These are phyloP conservation scores for Beta macrorhiza DNA, from an alignment of 179 eudicot genomes.

Conservation along the genomic window DNA sequence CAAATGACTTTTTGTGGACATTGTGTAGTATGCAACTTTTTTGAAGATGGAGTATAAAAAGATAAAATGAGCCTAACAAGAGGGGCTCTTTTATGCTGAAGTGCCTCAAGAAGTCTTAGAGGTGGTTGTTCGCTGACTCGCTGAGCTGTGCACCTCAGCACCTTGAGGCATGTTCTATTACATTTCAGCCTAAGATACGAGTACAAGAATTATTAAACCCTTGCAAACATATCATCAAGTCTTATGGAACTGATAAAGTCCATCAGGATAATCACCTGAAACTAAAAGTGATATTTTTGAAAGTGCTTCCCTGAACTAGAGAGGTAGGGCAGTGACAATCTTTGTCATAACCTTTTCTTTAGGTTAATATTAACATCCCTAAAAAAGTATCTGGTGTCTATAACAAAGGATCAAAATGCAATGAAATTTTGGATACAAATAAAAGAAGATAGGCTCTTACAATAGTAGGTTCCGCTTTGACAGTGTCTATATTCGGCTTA, in stretches of 20 bases:
- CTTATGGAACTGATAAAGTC: background rate
- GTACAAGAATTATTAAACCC: background rate
- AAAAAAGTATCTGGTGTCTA: background rate
- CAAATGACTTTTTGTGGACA: too few species aligned
- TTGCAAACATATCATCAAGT: background rate
- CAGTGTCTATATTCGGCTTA: constrained; percentile 60
- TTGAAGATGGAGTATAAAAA: too few species aligned
- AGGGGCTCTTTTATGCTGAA: too few species aligned
- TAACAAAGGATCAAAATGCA: background rate
- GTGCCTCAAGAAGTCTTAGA: too few species aligned
- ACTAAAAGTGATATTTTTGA: background rate
- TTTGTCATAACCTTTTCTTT: background rate
- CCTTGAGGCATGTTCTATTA: too few species aligned
- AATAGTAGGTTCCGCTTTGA: background rate
- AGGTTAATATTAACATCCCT: background rate
- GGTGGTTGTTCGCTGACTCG: too few species aligned
- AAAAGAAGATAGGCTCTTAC: constrained; percentile 4
- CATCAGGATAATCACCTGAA: background rate
- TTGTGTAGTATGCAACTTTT: too few species aligned
- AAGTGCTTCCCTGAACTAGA: background rate
- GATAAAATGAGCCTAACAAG: too few species aligned
- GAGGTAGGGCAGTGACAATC: background rate
- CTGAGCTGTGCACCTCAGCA: too few species aligned
- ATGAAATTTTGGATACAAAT: background rate
- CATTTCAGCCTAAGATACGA: too few species aligned